A percentile compares a stretch with the other conserved stretches of the same genome.
Conservation (phyloP, 2,329 filamentous ascomycete species). For the Aspergillus quadrilineatus region DNA sequence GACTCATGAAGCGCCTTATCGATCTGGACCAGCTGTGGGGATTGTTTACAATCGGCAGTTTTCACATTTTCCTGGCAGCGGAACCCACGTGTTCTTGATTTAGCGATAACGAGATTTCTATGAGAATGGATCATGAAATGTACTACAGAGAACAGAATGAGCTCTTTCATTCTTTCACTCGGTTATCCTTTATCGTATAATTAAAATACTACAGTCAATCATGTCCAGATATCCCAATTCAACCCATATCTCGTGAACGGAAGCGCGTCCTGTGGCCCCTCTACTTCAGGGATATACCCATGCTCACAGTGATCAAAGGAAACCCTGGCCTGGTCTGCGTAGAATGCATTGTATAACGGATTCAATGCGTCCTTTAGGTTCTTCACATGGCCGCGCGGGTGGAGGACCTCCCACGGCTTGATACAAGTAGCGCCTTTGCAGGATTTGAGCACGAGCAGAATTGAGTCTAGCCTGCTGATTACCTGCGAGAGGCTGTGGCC, state of each 20-base stretch:
- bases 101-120: neutral
- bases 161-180: neutral
- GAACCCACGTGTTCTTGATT: neutral
- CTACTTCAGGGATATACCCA: constrained; percentile 38
- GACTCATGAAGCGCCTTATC: neutral
- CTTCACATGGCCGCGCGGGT: constrained; percentile 31
- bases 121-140: neutral
- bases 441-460: constrained; percentile 42
- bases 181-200: neutral
- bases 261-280: constrained; percentile 32
- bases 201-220: neutral
- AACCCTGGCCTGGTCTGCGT: constrained; percentile 32
- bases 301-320: constrained; percentile 36
- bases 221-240: constrained; percentile 19
- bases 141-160: neutral
- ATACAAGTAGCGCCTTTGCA: constrained; percentile 38
- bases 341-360: constrained; percentile 34
- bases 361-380: constrained; percentile 35
- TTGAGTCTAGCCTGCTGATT: constrained; percentile 34
- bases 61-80: neutral
- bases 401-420: constrained; percentile 39
- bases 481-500: constrained; percentile 1
- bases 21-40: neutral
- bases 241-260: constrained; percentile 16
- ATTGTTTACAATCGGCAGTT: neutral